Conservation (phyloP, 2,329 filamentous ascomycete genomes). For the Calonectria henricotiae region DNA sequence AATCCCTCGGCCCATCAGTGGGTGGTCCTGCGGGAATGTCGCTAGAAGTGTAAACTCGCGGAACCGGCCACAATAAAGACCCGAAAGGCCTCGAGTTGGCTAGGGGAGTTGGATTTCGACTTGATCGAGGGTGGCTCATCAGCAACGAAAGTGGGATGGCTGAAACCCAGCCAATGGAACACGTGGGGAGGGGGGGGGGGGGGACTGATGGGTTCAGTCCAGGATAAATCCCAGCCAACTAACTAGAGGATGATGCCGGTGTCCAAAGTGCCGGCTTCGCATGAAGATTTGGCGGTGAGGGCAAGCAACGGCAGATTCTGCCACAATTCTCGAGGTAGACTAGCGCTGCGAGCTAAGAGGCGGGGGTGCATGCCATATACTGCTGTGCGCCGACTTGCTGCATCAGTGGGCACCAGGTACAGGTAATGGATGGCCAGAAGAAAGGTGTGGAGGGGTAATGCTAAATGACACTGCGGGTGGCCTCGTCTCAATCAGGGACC, state of each 20-base stretch:
- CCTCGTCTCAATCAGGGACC: conserved; percentile 22
- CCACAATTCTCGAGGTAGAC: conserved; percentile 5
- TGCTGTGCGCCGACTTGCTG: background rate
- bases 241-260: background rate
- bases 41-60: background rate
- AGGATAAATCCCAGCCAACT: conserved; percentile 26
- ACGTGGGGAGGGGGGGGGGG: conserved; percentile 31
- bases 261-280: conserved; percentile 4
- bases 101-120: background rate
- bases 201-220: conserved; percentile 7
- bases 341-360: conserved; percentile 15
- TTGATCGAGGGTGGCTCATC: background rate
- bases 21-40: background rate
- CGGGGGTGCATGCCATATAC: conserved; percentile 9
- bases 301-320: conserved; percentile 20
- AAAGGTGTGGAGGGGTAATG: conserved; percentile 32
- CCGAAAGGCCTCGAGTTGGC: background rate
- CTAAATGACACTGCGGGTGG: conserved; percentile 1
- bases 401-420: conserved; percentile 2
- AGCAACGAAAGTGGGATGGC: conserved; percentile 9
- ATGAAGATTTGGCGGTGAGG: conserved; percentile 32
- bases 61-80: conserved; percentile 6
- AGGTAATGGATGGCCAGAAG: background rate
- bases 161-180: conserved; percentile 40
- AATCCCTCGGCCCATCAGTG: conserved; percentile 6